Base-by-base conservation (phyloP, 1,139 yeast genomes). In the Suhomyces maxii region DNA sequence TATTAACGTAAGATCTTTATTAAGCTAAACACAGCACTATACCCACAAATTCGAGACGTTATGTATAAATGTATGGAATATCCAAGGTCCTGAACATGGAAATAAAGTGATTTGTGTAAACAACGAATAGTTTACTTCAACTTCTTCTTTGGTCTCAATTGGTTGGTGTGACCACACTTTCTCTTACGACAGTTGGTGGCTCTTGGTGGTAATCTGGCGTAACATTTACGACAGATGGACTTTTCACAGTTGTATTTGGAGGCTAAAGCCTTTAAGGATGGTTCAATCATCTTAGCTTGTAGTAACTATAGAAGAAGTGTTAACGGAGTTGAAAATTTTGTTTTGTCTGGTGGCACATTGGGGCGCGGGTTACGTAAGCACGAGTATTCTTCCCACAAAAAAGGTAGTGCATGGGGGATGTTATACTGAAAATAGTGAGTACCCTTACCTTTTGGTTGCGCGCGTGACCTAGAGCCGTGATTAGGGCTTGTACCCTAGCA, bases 151-250 rank as follows among this genome's bases (percentile, higher is more conserved):
- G 97, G 97, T 85, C 98, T 90, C 80, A 93, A 89, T 84, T 93
- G 99, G 85, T 93, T 93, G 78, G 97, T 84, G 95, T 93, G 99
- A 72, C 99, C 99, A 81, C 99, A 93, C 86, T 93, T 93, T 89
- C 97, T 90, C 98, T 93, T 93, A 85, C 99, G 90, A 86, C 99
- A 93, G 97, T 93, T 93, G 80, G 98, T 93, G 68, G 99, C 99
- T 87, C 98, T 93, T 79, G 98, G 97, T 73, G 99, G 99, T 74
- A 93, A 90, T 86, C 99, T 95, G 69, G 99, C 98, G 86, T 93
- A 93, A 84, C 99, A 93, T 79, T 90, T 89, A 82, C 99, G 95
- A 85, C 99, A 93, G 76, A 93, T 93, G 64, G 97, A 78, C 83
- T 93, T 93, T 65, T 93, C 99, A 85, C 98, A 93, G 96, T 93